Percentiles rank a stretch among this genome's conserved stretches.
These are phyloP conservation scores for Plasmopara halstedii DNA, from an alignment of 352 stramenopile species.

Conservation along the genomic window DNA sequence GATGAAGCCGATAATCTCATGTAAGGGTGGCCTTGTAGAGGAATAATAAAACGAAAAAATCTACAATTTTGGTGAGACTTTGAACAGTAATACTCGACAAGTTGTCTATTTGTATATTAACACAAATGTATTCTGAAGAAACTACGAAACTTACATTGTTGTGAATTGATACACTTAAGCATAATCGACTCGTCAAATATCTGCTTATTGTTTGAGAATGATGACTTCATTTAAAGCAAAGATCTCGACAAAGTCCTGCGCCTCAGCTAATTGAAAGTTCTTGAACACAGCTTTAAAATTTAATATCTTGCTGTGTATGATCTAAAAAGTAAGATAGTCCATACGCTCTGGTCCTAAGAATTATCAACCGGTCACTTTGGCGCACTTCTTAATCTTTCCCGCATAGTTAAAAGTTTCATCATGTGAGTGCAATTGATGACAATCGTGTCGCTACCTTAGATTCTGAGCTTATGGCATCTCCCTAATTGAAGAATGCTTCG, in stretches of 20 bases:
- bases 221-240: slow-evolving; percentile 74
- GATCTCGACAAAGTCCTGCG: slow-evolving; percentile 67
- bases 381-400: too few species aligned
- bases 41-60: slow-evolving; percentile 30
- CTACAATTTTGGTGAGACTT: too few species aligned
- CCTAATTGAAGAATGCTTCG: slow-evolving; percentile 72
- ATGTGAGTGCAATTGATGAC: slow-evolving; percentile 25
- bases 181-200: slow-evolving; percentile 80
- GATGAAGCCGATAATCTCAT: slow-evolving; percentile 88
- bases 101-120: slow-evolving; percentile 37
- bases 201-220: slow-evolving; percentile 82
- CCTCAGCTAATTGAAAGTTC: slow-evolving; percentile 37
- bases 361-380: slow-evolving; percentile 22
- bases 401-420: slow-evolving; percentile 48
- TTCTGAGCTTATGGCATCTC: slow-evolving; percentile 79
- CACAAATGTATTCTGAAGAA: too few species aligned
- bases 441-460: slow-evolving; percentile 54
- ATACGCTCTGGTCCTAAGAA: slow-evolving; percentile 40
- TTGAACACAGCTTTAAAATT: slow-evolving; percentile 8
- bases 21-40: slow-evolving; percentile 30
- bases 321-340: slow-evolving; percentile 73
- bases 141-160: slow-evolving; percentile 59
- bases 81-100: slow-evolving; percentile 53
- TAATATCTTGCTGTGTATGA: too few species aligned
- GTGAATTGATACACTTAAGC: slow-evolving; percentile 68